Evolutionary conservation across 2,329 filamentous ascomycete genomes (phyloP).

Genomic region (Leptographium procerum): DNA sequence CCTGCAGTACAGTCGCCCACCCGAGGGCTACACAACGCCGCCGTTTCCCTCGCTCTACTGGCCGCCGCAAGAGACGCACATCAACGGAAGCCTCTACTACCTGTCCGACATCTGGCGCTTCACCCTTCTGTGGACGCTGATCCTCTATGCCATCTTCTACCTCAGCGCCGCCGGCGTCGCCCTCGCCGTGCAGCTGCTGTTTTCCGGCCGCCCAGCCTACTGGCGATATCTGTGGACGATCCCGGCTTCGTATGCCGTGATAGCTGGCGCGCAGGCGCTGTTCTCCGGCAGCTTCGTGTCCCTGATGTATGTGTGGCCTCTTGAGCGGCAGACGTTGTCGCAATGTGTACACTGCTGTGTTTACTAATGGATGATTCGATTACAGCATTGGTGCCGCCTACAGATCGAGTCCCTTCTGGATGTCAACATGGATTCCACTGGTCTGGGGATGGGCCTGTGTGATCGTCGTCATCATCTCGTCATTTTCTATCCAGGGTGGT

Average conservation of each 20-base stretch:
- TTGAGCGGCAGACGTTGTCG: too few species aligned
- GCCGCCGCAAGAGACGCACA: constrained; percentile 39
- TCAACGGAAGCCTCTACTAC: constrained; percentile 56
- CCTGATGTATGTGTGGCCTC: constrained; percentile 51
- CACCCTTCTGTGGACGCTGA: constrained; percentile 75
- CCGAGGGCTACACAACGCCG: constrained; percentile 52
- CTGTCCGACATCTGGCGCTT: constrained; percentile 75
- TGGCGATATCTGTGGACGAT: constrained; percentile 60
- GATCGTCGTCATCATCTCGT: constrained; percentile 70
- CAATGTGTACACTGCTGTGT: too few species aligned
- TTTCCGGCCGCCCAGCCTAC: constrained; percentile 30
- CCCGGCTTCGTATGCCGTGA: constrained; percentile 56
- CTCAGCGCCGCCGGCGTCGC: constrained; percentile 60
- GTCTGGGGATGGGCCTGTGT: constrained; percentile 81
- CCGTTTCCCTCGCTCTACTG: constrained; percentile 75
- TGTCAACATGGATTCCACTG: constrained; percentile 92
- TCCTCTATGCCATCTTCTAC: constrained; percentile 68
- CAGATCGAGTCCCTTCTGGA: constrained; percentile 68
- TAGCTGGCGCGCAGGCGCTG: constrained; percentile 66
- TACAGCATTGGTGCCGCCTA: constrained; percentile 68
- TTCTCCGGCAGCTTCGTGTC: constrained; percentile 75
- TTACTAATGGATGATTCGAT: not conserved
- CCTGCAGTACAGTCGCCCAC: constrained; percentile 19
- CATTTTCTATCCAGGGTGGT: constrained; percentile 85
- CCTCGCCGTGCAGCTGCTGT: constrained; percentile 56